phyloP scores from a whole-genome alignment of 805 yeast genomes.

The Cyberlindnera galapagoensis region DNA sequence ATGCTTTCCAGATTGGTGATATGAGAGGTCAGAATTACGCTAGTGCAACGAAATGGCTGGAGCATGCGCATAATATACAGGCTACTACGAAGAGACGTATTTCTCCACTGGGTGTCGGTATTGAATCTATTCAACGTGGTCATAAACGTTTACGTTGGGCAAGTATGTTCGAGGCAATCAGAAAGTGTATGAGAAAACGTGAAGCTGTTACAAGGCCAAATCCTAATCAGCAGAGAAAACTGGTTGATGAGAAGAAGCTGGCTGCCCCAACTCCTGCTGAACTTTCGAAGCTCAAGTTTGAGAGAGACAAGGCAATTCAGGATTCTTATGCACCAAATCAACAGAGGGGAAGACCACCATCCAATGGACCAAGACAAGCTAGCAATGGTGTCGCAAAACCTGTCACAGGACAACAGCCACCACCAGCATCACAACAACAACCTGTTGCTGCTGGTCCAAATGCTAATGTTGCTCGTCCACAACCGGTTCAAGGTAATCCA shows the following conservation, averaged over 20 bases:
- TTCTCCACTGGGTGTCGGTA: constrained; percentile 89
- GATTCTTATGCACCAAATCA: constrained; percentile 54
- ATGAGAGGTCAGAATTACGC: constrained; percentile 82
- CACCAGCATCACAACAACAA: constrained; percentile 2
- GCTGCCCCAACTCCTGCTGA: constrained; percentile 80
- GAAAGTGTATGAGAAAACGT: constrained; percentile 83
- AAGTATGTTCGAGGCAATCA: constrained; percentile 91
- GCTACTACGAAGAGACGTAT: constrained; percentile 82
- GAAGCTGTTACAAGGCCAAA: constrained; percentile 67
- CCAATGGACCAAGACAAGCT: constrained; percentile 4
- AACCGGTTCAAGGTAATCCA: not conserved
- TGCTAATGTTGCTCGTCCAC: constrained; percentile 2
- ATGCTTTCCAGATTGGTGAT: constrained; percentile 78
- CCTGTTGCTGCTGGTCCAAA: not conserved
- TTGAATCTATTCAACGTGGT: constrained; percentile 89
- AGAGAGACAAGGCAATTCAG: constrained; percentile 79
- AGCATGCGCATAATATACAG: constrained; percentile 84
- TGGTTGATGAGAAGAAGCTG: constrained; percentile 33
- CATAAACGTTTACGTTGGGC: constrained; percentile 92
- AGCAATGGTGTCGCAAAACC: not conserved
- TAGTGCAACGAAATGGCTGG: constrained; percentile 86
- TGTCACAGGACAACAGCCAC: constrained; percentile 1
- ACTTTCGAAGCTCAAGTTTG: constrained; percentile 73
- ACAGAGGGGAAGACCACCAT: constrained; percentile 1
- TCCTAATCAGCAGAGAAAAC: constrained; percentile 35